These are phyloP conservation scores for Orbilia ellipsospora DNA, from an alignment of 2,329 filamentous ascomycete genomes.

Conservation along the genomic window DNA sequence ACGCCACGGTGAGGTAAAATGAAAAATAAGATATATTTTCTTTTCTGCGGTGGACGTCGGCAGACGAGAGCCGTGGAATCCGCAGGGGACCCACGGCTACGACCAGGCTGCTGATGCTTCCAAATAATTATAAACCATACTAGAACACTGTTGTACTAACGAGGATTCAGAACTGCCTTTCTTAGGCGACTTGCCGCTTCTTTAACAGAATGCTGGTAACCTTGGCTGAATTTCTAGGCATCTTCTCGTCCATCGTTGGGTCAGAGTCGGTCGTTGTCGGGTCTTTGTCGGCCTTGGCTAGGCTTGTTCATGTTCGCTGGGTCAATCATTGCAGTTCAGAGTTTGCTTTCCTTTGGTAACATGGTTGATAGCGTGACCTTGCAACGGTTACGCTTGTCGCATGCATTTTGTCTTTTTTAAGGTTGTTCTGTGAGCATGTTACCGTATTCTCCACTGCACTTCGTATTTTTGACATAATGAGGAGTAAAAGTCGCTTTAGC, in stretches of 20 bases:
- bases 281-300: conserved; percentile 34
- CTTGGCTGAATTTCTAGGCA: conserved; percentile 38
- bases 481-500: neutral
- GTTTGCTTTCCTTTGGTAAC: neutral
- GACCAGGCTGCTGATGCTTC: neutral
- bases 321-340: conserved; percentile 10
- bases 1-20: neutral
- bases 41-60: conserved; percentile 9
- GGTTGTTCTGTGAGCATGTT: neutral
- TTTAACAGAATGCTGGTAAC: conserved; percentile 8
- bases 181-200: conserved; percentile 25
- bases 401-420: conserved; percentile 12
- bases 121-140: too few relatives aligned
- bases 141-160: neutral
- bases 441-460: conserved; percentile 1
- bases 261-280: conserved; percentile 22
- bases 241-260: conserved; percentile 9
- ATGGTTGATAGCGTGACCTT: conserved; percentile 31
- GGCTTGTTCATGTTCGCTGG: conserved; percentile 8
- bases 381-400: conserved; percentile 7
- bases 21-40: conserved; percentile 13
- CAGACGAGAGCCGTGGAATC: conserved; percentile 33
- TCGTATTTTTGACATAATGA: neutral
- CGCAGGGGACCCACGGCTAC: conserved; percentile 16
- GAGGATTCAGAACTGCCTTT: conserved; percentile 31